Conservation (phyloP, 2,329 filamentous ascomycete species). For the Penicillium sp. region DNA sequence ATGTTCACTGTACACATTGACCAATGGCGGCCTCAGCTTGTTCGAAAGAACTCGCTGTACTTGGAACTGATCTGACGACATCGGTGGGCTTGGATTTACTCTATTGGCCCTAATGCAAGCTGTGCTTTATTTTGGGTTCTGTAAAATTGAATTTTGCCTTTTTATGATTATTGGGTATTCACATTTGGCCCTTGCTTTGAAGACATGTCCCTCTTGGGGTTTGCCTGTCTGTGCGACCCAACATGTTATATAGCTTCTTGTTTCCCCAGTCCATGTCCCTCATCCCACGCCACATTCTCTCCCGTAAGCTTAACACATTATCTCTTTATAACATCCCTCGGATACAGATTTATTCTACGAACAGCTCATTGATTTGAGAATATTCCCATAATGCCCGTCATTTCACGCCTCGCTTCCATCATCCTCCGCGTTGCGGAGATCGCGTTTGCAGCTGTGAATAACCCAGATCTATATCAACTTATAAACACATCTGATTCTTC, state of each 20-base stretch:
- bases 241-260: slow-evolving; percentile 15
- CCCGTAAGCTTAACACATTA: neutral
- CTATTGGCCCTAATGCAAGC: slow-evolving; percentile 6
- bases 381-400: slow-evolving; percentile 46
- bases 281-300: neutral
- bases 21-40: slow-evolving; percentile 4
- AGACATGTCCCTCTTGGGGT: slow-evolving; percentile 11
- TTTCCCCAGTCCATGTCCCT: slow-evolving; percentile 2
- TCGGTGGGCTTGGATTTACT: slow-evolving; percentile 3
- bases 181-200: slow-evolving; percentile 18
- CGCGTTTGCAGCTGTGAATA: slow-evolving; percentile 64
- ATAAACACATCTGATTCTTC: slow-evolving; percentile 12
- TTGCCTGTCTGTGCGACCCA: slow-evolving; percentile 15
- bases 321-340: neutral
- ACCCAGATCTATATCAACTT: neutral
- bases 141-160: neutral
- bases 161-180: neutral
- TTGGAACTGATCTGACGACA: slow-evolving; percentile 16
- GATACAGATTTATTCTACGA: neutral
- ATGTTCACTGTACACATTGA: neutral
- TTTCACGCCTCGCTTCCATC: slow-evolving; percentile 56
- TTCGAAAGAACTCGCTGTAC: neutral
- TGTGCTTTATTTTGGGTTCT: neutral
- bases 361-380: neutral
- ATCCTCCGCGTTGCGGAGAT: slow-evolving; percentile 63